Conservation (phyloP, 2,329 filamentous ascomycete genomes). For the Microthyrium microscopicum region DNA sequence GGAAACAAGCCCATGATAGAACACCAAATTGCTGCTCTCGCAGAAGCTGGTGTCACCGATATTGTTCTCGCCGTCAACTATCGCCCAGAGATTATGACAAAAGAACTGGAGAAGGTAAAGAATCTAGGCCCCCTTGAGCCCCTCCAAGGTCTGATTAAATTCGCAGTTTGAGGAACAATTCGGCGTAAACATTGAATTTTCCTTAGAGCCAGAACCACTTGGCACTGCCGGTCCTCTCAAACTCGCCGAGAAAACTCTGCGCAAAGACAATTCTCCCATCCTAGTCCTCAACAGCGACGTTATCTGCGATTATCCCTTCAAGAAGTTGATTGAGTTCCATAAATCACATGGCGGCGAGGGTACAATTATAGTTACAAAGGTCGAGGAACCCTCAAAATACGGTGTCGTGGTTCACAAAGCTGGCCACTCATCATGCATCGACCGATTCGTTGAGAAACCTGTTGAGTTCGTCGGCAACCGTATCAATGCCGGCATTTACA, state of each 20-base stretch:
- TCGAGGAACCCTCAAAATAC: constrained; percentile 97
- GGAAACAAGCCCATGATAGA: constrained; percentile 98
- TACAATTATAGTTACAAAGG: constrained; percentile 96
- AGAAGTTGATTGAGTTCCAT: constrained; percentile 81
- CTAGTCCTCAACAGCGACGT: constrained; percentile 98
- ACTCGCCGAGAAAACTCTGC: constrained; percentile 79
- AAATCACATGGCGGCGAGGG: constrained; percentile 85
- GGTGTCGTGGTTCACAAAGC: constrained; percentile 97
- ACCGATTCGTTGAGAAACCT: constrained; percentile 98
- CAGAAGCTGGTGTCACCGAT: constrained; percentile 85
- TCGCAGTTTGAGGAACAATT: constrained; percentile 73
- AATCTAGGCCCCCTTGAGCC: neutral
- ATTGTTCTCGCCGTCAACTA: constrained; percentile 99
- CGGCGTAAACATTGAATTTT: constrained; percentile 92
- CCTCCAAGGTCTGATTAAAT: neutral
- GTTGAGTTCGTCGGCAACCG: constrained; percentile 97
- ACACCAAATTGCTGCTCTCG: constrained; percentile 91
- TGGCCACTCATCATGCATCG: constrained; percentile 76
- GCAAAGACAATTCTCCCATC: constrained; percentile 87
- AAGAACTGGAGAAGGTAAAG: constrained; percentile 67
- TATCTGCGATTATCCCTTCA: constrained; percentile 95
- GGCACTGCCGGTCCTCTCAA: constrained; percentile 92
- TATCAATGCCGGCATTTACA: constrained; percentile 97
- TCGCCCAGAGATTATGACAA: constrained; percentile 93
- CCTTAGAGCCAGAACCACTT: constrained; percentile 86